Percentiles rank a stretch among this genome's conserved stretches.
Evolutionary conservation across 805 yeast genomes (phyloP).

Genomic region (Starmerella davenportii): DNA sequence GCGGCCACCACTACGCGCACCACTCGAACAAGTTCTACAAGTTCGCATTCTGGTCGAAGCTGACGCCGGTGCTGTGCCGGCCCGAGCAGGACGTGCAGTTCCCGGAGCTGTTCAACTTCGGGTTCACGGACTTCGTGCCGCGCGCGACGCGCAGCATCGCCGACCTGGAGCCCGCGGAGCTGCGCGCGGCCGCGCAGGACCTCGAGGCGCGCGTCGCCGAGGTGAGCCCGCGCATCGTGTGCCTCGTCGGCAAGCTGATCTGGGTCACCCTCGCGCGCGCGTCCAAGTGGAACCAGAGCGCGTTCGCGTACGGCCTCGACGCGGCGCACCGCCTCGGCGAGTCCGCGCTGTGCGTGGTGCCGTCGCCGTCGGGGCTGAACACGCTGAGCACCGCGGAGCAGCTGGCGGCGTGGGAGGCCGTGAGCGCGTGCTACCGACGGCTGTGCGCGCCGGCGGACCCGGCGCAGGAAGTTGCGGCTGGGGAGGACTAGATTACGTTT

Average conservation of each 20-base stretch:
- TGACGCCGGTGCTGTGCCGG: slow-evolving; percentile 24
- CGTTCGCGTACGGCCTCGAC: slow-evolving; percentile 37
- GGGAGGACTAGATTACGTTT: no score
- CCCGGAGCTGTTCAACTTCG: slow-evolving; percentile 32
- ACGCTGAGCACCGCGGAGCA: slow-evolving; percentile 31
- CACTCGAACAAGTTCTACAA: slow-evolving; percentile 53
- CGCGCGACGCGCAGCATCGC: slow-evolving; percentile 43
- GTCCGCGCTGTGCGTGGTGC: slow-evolving; percentile 37
- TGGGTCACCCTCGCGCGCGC: slow-evolving; percentile 41
- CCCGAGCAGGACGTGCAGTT: slow-evolving; percentile 27
- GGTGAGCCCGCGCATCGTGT: slow-evolving; percentile 29
- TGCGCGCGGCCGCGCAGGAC: slow-evolving; percentile 36
- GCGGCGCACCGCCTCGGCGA: slow-evolving; percentile 21
- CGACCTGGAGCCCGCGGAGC: slow-evolving; percentile 36
- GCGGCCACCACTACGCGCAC: slow-evolving; percentile 61
- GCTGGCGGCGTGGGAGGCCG: slow-evolving; percentile 31
- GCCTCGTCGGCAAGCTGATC: slow-evolving; percentile 56
- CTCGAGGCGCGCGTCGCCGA: slow-evolving; percentile 30
- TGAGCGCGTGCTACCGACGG: slow-evolving; percentile 14
- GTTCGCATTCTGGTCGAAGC: slow-evolving; percentile 34
- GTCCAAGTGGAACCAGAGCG: slow-evolving; percentile 20
- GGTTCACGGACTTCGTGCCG: slow-evolving; percentile 53
- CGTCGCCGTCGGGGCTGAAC: slow-evolving; percentile 59
- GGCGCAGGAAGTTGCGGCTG: no score
- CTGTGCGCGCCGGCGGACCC: no score